Percentiles rank a stretch among this genome's conserved stretches.
These are phyloP conservation scores for Cladosporium cucumerinum DNA, from an alignment of 2,329 filamentous ascomycete species.

Conservation along the genomic window DNA sequence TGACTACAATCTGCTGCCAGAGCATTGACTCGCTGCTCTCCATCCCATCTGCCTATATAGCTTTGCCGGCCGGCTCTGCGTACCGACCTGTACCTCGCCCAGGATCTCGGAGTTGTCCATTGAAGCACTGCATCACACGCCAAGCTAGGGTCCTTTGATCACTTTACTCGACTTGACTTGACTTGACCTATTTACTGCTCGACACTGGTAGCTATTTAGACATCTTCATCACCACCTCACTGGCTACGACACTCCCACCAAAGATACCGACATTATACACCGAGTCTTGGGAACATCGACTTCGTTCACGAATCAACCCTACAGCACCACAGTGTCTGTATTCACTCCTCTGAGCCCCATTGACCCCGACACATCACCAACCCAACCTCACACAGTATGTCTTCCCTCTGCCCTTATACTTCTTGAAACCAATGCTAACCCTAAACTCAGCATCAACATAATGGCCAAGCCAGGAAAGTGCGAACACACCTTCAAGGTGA, in stretches of 20 bases:
- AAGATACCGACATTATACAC: background rate
- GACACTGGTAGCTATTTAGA: background rate
- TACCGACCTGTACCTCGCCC: slow-evolving; percentile 25
- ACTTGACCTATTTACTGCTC: background rate
- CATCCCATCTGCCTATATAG: slow-evolving; percentile 24
- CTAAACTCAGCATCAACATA: slow-evolving; percentile 17
- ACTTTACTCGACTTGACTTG: background rate
- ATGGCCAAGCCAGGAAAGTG: slow-evolving; percentile 50
- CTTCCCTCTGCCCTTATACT: background rate
- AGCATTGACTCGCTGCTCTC: slow-evolving; percentile 1
- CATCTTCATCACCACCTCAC: background rate
- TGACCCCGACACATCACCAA: background rate
- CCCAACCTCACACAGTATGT: background rate
- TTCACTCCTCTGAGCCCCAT: background rate
- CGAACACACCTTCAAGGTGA: slow-evolving; percentile 48
- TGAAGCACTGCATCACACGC: slow-evolving; percentile 1
- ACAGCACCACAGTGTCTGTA: background rate
- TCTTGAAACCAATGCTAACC: background rate
- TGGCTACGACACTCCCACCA: background rate
- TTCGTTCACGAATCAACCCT: background rate
- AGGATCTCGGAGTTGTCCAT: slow-evolving; percentile 18
- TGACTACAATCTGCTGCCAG: slow-evolving; percentile 6
- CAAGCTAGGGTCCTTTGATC: background rate
- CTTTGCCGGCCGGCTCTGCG: slow-evolving; percentile 21
- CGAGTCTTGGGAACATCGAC: background rate